Evolutionary conservation across 2,329 filamentous ascomycete species (phyloP), one percentile per base, ranked within the genome.

Genomic region (Bipolaris zeicola): DNA sequence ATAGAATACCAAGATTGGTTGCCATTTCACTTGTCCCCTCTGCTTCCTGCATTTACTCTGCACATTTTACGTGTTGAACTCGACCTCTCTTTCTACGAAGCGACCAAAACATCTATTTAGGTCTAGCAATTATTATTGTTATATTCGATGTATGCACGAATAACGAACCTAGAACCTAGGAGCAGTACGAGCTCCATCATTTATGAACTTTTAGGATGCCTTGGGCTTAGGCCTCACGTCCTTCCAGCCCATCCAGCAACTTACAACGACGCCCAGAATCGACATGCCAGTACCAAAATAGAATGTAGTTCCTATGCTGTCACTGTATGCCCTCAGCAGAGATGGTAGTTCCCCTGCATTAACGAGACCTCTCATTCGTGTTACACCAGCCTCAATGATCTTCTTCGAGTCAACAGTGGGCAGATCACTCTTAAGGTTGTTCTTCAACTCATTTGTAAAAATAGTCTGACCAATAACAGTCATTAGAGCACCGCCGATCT

Each of bases 401-500:
- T 10, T 33, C 6, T 3, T 33, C 3, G 28, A 26, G n/a, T 45
- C 16, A 14, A 45, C 18, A 20, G n/a, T 7, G 5, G 43, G 43
- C 2, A 33, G 4, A 6, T 18, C n/a, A 26, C 33, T 14, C n/a
- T 33, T 8, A 4, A 45, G 28, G n/a, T 45, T 33, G 8, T 28
- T 10, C 31, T 45, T 45, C n/a, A 53, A 20, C 11, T 22, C 33
- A 45, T 57, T 57, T 11, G 36, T 49, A 31, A 49, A 53, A 7
- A 57, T 49, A 38, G 42, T 39, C 20, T 57, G 42, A 8, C 66
- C 69, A 3, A 60, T 60, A 22, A 67, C 58, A 7, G 74, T 56
- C 42, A 58, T 71, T 1, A 55, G 51, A 6, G 71, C 60, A 4
- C 52, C 65, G 8, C 70, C 71, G 1, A 74, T 61, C 38, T 68